Conservation (phyloP, 305 asterid genomes). For the Fraxinus albicans region DNA sequence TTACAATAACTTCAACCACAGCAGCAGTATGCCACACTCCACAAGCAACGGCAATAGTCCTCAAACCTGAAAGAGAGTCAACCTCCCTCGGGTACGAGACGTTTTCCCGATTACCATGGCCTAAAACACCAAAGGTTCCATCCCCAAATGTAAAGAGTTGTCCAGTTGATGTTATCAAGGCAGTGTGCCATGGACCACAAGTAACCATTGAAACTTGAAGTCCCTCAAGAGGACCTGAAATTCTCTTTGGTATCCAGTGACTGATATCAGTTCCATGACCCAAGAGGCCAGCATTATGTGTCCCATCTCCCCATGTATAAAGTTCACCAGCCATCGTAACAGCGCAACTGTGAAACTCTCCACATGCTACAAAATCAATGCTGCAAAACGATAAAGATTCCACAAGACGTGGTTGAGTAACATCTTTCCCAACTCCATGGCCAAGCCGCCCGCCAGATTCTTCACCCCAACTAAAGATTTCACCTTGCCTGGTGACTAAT, state of each 20-base stretch:
- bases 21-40: conserved; percentile 99
- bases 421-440: conserved; percentile 81
- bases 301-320: conserved; percentile 98
- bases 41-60: conserved; percentile 89
- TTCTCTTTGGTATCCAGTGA: conserved; percentile 97
- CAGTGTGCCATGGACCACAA: conserved; percentile 99
- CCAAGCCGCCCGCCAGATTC: conserved; percentile 99
- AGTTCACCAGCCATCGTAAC: conserved; percentile 83
- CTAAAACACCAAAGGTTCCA: conserved; percentile 94
- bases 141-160: conserved; percentile 93
- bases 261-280: conserved; percentile 84
- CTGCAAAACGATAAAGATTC: conserved; percentile 71
- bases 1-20: conserved; percentile 83
- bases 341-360: conserved; percentile 96
- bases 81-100: conserved; percentile 74
- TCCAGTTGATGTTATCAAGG: conserved; percentile 73
- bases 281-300: conserved; percentile 85
- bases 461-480: conserved; percentile 96
- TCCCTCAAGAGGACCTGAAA: conserved; percentile 90
- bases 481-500: conserved; percentile 87
- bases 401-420: conserved; percentile 66
- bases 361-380: conserved; percentile 88
- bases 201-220: conserved; percentile 76
- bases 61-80: conserved; percentile 72
- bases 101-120: conserved; percentile 82